Evolutionary conservation across 352 stramenopile genomes (phyloP), one percentile per base, ranked within the genome.

Genomic region (Phytophthora sojae): DNA sequence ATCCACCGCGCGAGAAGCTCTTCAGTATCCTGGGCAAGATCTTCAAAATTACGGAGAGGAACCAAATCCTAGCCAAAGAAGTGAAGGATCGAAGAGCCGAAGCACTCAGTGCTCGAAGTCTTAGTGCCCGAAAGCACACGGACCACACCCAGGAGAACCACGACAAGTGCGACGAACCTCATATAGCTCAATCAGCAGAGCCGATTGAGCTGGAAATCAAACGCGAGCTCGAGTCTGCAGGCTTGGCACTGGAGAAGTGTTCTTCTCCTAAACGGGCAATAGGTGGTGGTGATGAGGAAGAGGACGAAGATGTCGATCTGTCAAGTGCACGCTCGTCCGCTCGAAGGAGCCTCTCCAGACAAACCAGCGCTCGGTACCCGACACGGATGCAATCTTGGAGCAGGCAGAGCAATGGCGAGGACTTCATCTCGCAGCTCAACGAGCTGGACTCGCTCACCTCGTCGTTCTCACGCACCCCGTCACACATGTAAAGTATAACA

Each of bases 1-100:
- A 91, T 15, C 82, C 84, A 42, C 86, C 84, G 5, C 73, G 86
- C 1, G 82, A 92, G 45, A 89, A 89, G 55, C 81, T 94, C 15
- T 94, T 94, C 52, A 81, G 82, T 25, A 83, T 92, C 29, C 44
- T 94, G 23, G 83, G 75, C 19, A 89, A 90, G 53, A 94, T 92
- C 53, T 93, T 91, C 71, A 90, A 91, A 61, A 67, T 77, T 42
- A 92, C 82, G 0, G 85, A 93, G 61, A 77, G 81, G 25, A 93
- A 93, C 45, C 83, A 93, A 64, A 70, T 76, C 15, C 52, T 69
- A 11, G 64, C 53, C 3, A 71, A 63, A 32, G 61, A 71, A 19
- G 26, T 50, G 17, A 76, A 71, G 53, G 55, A 76, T 25, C 47
- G 61, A 19, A 74, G 69, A 64, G 39, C 55, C n/a, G 42, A 61